These are phyloP conservation scores for Microthyrium microscopicum DNA, from an alignment of 2,329 filamentous ascomycete genomes.

Conservation along the genomic window DNA sequence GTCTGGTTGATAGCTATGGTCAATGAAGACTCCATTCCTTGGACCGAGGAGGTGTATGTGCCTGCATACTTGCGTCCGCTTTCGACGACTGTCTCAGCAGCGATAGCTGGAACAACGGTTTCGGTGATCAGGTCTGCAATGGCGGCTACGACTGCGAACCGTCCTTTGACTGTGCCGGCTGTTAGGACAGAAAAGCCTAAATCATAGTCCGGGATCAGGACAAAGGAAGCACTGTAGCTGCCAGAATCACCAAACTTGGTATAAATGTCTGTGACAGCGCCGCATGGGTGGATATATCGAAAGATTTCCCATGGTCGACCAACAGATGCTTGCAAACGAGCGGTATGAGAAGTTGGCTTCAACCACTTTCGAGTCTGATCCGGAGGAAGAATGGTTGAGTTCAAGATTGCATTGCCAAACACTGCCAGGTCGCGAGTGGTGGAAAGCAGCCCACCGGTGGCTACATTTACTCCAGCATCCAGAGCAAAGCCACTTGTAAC, in stretches of 20 bases:
- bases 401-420: slow-evolving; percentile 23
- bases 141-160: slow-evolving; percentile 8
- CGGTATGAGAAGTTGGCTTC: slow-evolving; percentile 24
- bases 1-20: slow-evolving; percentile 12
- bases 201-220: slow-evolving; percentile 27
- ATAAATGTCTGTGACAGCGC: slow-evolving; percentile 19
- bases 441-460: slow-evolving; percentile 19
- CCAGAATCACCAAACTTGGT: slow-evolving; percentile 27
- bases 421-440: slow-evolving; percentile 20
- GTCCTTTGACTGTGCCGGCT: slow-evolving; percentile 14
- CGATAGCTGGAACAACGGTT: slow-evolving; percentile 17
- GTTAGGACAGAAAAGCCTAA: slow-evolving; percentile 24
- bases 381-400: slow-evolving; percentile 18
- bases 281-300: slow-evolving; percentile 12
- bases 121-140: slow-evolving; percentile 16
- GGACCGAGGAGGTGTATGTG: slow-evolving; percentile 14
- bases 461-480: slow-evolving; percentile 1
- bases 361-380: slow-evolving; percentile 24
- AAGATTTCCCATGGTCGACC: slow-evolving; percentile 25
- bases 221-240: slow-evolving; percentile 22
- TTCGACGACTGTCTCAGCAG: slow-evolving; percentile 16
- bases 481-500: neutral
- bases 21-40: slow-evolving; percentile 14
- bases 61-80: slow-evolving; percentile 14
- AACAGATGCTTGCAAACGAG: slow-evolving; percentile 17